These are phyloP conservation scores for Lipomyces orientalis DNA, from an alignment of 805 yeast species.

Conservation along the genomic window DNA sequence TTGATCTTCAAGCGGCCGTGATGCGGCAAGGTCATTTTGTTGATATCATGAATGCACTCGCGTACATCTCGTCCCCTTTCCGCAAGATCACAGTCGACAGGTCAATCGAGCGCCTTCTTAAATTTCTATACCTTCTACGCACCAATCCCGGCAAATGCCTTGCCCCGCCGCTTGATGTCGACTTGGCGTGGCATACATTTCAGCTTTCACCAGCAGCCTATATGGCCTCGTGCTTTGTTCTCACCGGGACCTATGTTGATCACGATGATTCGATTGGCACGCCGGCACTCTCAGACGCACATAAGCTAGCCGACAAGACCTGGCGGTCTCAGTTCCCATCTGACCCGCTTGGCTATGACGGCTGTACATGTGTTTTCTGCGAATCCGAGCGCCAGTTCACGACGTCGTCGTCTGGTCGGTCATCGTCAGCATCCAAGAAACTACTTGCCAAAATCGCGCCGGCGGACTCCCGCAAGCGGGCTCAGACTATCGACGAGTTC, in stretches of 20 bases:
- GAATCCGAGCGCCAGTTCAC: slow-evolving; percentile 14
- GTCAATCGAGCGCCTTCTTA: slow-evolving; percentile 18
- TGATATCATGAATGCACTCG: slow-evolving; percentile 35
- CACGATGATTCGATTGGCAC: slow-evolving; percentile 16
- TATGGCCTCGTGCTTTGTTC: slow-evolving; percentile 12
- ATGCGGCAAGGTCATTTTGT: slow-evolving; percentile 35
- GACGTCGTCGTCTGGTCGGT: background rate
- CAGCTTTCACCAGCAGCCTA: slow-evolving; percentile 33
- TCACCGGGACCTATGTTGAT: slow-evolving; percentile 19
- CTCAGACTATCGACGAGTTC: slow-evolving; percentile 11
- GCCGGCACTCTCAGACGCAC: background rate
- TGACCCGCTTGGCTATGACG: slow-evolving; percentile 16
- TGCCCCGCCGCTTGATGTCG: slow-evolving; percentile 38
- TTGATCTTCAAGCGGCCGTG: slow-evolving; percentile 35
- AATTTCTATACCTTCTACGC: slow-evolving; percentile 26
- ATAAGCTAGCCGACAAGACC: background rate
- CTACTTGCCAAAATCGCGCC: background rate
- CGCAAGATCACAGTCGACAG: slow-evolving; percentile 20
- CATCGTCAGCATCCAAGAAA: background rate
- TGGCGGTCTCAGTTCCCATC: slow-evolving; percentile 9
- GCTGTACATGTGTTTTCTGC: slow-evolving; percentile 25
- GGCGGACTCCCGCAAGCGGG: background rate
- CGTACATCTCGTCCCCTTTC: slow-evolving; percentile 36
- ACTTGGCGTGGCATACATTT: slow-evolving; percentile 40
- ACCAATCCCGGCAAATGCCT: slow-evolving; percentile 12